Conservation (phyloP, 805 yeast species). For the Torulaspora franciscae region DNA sequence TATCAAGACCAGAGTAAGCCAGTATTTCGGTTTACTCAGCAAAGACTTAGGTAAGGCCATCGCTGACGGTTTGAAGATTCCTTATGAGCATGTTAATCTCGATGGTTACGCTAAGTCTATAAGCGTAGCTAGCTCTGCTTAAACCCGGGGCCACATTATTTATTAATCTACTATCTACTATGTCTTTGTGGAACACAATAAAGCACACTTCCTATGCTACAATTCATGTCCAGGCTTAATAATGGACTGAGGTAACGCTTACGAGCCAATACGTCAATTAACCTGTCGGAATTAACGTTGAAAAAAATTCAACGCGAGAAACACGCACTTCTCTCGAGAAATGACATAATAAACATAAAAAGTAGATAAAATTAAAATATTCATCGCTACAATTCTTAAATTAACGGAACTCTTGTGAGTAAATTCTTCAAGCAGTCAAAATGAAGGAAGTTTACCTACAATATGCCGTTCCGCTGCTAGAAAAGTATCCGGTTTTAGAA, state of each 20-base stretch:
- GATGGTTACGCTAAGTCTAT: slow-evolving; percentile 35
- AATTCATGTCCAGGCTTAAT: too few relatives aligned
- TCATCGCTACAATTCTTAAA: background rate
- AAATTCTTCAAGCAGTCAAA: background rate
- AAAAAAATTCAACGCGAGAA: slow-evolving; percentile 1
- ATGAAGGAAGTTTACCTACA: slow-evolving; percentile 12
- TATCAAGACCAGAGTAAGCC: slow-evolving; percentile 39
- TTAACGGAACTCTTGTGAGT: background rate
- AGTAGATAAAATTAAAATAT: background rate
- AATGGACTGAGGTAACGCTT: background rate
- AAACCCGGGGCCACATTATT: background rate
- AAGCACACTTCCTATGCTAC: too few relatives aligned
- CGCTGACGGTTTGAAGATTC: slow-evolving; percentile 41
- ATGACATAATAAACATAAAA: background rate
- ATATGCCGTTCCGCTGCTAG: slow-evolving; percentile 20
- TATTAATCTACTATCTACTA: background rate
- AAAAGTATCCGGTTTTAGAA: slow-evolving; percentile 20
- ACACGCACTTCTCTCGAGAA: background rate
- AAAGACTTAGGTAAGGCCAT: slow-evolving; percentile 38
- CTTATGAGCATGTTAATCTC: slow-evolving; percentile 34
- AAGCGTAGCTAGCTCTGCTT: slow-evolving; percentile 21
- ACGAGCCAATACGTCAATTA: background rate
- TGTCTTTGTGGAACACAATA: too few relatives aligned
- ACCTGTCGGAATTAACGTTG: background rate
- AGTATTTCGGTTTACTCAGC: slow-evolving; percentile 42